Base-by-base conservation (phyloP, 495 filamentous ascomycete genomes). In the Apodospora peruviana region DNA sequence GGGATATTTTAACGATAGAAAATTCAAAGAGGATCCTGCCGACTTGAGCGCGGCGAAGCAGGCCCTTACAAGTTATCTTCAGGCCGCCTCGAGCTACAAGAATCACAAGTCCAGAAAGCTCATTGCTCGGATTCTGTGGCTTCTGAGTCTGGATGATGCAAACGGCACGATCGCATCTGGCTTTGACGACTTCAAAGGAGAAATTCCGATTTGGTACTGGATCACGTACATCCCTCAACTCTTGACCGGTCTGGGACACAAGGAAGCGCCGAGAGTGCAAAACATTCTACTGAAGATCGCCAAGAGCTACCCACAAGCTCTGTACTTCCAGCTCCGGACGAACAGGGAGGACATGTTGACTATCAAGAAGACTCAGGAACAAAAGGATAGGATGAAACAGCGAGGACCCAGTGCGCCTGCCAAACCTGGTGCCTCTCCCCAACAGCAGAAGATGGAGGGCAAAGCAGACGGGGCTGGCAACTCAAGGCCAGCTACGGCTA, bases 141-240 rank as follows among this genome's bases (percentile, higher is more conserved):
- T 99, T 25, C 77, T 99, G 19, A 96, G 91, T 63, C 72, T 99
- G 50, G 94, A 99, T 60, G 88, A 96, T 54, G 76, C 87, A 0
- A 87, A 87, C 57, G 88, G 85, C 35, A 81, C 75, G 22, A 83
- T 99, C 41, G 82, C 85, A 3, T 69, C 80, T 45, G 85, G 89
- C 8, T 97, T 95, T 53, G 88, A 94, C 51, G 86, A 87, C 50
- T 97, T 88, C 72, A 96, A 96, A 72, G 94, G 90, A 37, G 94
- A 99, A 34, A 90, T 86, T 5, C 90, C 89, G 1, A 86, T 93
- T 16, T 99, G 94, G 94, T 97, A 96, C 67, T 99, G 94, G 94
- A 96, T 96, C 48, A 96, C 93, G 0, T 99, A 90, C 64, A 96
- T 99, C 55, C 94, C 94, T 19, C 94, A 99, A 62, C 79, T 99